Percentiles rank a stretch among this genome's conserved stretches.
Conservation (phyloP, 208 protist species). For the Polymyxa betae region DNA sequence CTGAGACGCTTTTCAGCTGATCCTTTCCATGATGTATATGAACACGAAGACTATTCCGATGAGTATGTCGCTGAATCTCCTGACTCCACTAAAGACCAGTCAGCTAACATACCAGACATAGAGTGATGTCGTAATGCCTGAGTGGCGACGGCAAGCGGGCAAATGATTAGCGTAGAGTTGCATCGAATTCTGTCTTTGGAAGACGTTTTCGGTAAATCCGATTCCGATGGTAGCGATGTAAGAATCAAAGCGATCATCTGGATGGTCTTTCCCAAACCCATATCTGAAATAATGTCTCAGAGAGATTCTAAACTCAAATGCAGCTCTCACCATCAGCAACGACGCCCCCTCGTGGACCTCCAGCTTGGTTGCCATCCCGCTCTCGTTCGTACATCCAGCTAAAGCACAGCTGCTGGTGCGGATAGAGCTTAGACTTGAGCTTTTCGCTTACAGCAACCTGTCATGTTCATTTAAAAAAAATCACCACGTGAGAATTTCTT, state of each 20-base stretch:
- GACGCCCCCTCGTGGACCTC: not conserved
- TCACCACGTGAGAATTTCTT: not conserved
- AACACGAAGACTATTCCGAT: not conserved
- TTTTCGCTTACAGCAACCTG: not conserved
- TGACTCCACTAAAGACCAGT: not conserved
- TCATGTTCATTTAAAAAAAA: not conserved
- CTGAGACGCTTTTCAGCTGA: not conserved
- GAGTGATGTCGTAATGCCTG: not conserved
- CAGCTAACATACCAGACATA: not conserved
- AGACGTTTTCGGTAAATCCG: not conserved
- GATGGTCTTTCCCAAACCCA: slow-evolving; percentile 32
- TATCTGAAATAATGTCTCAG: slow-evolving; percentile 3
- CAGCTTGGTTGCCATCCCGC: not conserved
- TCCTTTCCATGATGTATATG: not conserved
- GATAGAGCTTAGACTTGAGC: not conserved
- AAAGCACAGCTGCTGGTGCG: not conserved
- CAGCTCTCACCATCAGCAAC: not conserved
- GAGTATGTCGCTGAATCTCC: not conserved
- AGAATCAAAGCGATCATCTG: slow-evolving; percentile 44
- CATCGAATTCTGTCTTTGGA: not conserved
- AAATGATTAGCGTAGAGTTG: slow-evolving; percentile 12
- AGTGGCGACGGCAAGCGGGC: not conserved
- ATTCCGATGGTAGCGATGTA: not conserved
- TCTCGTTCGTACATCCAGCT: slow-evolving; percentile 42
- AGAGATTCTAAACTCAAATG: not conserved